These are phyloP conservation scores for Hymenoscyphus linearis DNA, from an alignment of 2,329 filamentous ascomycete species.

Conservation along the genomic window DNA sequence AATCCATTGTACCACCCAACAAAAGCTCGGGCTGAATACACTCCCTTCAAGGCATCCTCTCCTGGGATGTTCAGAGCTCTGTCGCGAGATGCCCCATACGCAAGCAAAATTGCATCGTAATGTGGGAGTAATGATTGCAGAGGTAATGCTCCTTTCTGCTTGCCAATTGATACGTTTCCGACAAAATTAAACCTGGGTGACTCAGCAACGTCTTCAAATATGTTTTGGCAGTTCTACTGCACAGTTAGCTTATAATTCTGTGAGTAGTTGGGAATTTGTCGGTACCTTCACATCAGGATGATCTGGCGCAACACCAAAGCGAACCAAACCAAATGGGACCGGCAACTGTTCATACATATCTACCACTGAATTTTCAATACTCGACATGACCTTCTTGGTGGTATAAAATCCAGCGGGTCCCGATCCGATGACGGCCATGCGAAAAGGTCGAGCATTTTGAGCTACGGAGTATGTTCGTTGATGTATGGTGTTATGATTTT, in stretches of 20 bases:
- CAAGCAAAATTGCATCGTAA: conserved; percentile 88
- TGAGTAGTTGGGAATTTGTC: not conserved
- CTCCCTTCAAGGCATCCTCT: conserved; percentile 64
- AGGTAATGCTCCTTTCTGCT: conserved; percentile 47
- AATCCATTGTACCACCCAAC: conserved; percentile 99
- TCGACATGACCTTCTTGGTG: conserved; percentile 76
- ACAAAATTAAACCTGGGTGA: conserved; percentile 84
- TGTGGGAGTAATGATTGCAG: conserved; percentile 66
- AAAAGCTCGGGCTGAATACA: conserved; percentile 86
- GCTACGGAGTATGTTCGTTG: conserved; percentile 16
- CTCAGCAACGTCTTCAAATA: conserved; percentile 81
- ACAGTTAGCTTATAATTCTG: not conserved
- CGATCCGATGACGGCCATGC: conserved; percentile 85
- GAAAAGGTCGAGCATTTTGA: conserved; percentile 49
- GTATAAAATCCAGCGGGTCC: conserved; percentile 96
- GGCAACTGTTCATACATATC: conserved; percentile 97
- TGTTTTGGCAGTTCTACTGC: conserved; percentile 83
- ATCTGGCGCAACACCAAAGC: conserved; percentile 95
- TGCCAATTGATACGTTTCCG: conserved; percentile 80
- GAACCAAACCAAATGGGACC: conserved; percentile 85
- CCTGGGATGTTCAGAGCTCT: conserved; percentile 73
- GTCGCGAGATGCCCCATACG: conserved; percentile 87
- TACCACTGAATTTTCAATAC: conserved; percentile 64
- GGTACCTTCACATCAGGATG: conserved; percentile 93
- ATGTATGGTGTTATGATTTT: not conserved